A percentile compares a stretch with the other conserved stretches of the same genome.
phyloP scores from a whole-genome alignment of 345 rosid genomes.

The Camelina neglecta region DNA sequence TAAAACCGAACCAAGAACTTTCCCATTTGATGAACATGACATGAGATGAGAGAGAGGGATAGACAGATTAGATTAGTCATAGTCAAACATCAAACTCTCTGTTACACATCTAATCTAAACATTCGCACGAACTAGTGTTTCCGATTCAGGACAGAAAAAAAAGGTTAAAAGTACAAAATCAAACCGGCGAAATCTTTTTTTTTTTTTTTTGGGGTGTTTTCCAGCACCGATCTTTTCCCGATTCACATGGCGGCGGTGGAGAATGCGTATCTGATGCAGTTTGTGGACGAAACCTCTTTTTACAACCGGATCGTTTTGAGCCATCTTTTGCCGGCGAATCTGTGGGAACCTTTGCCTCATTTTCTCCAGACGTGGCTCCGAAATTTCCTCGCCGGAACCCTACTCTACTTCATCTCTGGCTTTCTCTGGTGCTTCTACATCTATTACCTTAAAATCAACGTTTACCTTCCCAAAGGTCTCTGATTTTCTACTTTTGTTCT shows the following conservation, averaged over 20 bases:
- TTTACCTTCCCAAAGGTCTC: constrained; percentile 76
- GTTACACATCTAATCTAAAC: neutral
- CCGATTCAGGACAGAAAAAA: neutral
- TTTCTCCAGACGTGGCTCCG: constrained; percentile 88
- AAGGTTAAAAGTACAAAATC: neutral
- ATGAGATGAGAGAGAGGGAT: neutral
- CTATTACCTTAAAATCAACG: constrained; percentile 78
- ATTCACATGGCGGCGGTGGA: constrained; percentile 31
- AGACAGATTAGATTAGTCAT: neutral
- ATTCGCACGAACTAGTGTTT: constrained; percentile 25
- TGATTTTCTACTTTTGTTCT: neutral
- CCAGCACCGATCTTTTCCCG: constrained; percentile 36
- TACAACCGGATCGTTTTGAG: constrained; percentile 77
- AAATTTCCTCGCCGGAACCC: constrained; percentile 74
- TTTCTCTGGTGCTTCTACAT: constrained; percentile 91
- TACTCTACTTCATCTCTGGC: constrained; percentile 80
- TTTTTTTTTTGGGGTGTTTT: neutral
- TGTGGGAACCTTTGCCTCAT: constrained; percentile 74
- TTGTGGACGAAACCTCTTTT: constrained; percentile 59
- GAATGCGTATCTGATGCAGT: constrained; percentile 48
- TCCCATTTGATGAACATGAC: neutral
- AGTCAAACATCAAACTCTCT: neutral
- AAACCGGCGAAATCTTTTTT: constrained; percentile 12
- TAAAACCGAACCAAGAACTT: neutral
- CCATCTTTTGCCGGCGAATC: constrained; percentile 56